Conservation (phyloP, 2,329 filamentous ascomycete species). For the Zasmidium cellare region DNA sequence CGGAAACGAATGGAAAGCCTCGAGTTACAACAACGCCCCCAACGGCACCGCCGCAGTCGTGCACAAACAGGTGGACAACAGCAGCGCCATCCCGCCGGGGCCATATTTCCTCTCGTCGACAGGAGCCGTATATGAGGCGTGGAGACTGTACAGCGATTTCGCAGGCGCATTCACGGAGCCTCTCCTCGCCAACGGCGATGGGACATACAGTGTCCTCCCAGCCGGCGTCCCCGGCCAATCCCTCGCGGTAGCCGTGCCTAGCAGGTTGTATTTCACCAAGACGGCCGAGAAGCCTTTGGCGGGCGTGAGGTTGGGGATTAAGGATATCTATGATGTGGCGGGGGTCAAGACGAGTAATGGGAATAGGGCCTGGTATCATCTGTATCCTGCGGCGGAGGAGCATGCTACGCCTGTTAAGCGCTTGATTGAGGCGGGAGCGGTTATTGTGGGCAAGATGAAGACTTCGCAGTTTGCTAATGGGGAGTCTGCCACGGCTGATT, state of each 20-base stretch:
- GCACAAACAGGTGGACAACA: constrained; percentile 18
- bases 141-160: constrained; percentile 51
- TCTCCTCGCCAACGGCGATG: constrained; percentile 39
- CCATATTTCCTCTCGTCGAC: constrained; percentile 53
- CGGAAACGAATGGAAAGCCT: not conserved
- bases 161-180: constrained; percentile 53
- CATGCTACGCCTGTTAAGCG: constrained; percentile 56
- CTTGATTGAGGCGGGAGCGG: constrained; percentile 61
- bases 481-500: constrained; percentile 51
- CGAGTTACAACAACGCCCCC: constrained; percentile 6
- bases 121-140: constrained; percentile 51
- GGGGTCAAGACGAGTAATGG: constrained; percentile 59
- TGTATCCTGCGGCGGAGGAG: constrained; percentile 49
- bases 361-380: constrained; percentile 58
- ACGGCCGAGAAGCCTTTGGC: constrained; percentile 58
- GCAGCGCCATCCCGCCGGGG: constrained; percentile 40
- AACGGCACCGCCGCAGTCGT: constrained; percentile 22
- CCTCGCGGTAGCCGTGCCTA: constrained; percentile 56
- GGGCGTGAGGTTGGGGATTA: constrained; percentile 62
- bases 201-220: constrained; percentile 45
- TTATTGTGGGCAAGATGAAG: constrained; percentile 48
- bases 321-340: constrained; percentile 62
- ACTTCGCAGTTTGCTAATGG: constrained; percentile 46
- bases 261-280: constrained; percentile 59
- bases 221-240: constrained; percentile 42